phyloP scores from a whole-genome alignment of 2,329 filamentous ascomycete genomes.

The Cladosporium sp. region DNA sequence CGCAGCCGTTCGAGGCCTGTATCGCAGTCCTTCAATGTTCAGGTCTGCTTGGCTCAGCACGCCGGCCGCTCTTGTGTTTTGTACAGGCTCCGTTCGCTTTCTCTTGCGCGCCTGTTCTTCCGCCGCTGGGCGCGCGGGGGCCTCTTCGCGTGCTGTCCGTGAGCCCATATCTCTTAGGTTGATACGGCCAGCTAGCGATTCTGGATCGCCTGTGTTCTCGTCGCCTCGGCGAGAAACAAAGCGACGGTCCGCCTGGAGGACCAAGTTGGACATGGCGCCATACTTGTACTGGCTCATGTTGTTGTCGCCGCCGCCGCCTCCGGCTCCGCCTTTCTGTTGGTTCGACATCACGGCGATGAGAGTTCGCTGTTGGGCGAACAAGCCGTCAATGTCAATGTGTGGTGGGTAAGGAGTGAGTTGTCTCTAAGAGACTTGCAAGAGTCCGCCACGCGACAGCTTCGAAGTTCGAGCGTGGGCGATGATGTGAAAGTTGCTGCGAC shows the following conservation, averaged over 20 bases:
- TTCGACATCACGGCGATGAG: constrained; percentile 11
- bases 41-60: constrained; percentile 81
- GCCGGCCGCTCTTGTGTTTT: constrained; percentile 62
- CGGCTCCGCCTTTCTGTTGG: constrained; percentile 13
- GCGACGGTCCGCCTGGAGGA: constrained; percentile 97
- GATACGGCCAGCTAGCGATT: constrained; percentile 90
- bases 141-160: constrained; percentile 71
- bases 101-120: constrained; percentile 72
- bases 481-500: constrained; percentile 5
- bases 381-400: constrained; percentile 12
- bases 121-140: constrained; percentile 57
- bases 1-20: constrained; percentile 83
- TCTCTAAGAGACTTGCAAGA: constrained; percentile 7
- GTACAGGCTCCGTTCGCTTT: constrained; percentile 67
- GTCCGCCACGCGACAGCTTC: constrained; percentile 11
- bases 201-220: constrained; percentile 93
- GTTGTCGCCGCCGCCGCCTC: constrained; percentile 24
- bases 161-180: constrained; percentile 93
- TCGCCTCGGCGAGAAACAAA: constrained; percentile 90
- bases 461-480: neutral
- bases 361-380: constrained; percentile 7
- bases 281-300: constrained; percentile 36
- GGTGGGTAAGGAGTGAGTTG: neutral
- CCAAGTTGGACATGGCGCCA: constrained; percentile 85
- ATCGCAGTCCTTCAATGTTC: constrained; percentile 83